phyloP scores from a whole-genome alignment of 345 rosid genomes.

The Populus davidiana region DNA sequence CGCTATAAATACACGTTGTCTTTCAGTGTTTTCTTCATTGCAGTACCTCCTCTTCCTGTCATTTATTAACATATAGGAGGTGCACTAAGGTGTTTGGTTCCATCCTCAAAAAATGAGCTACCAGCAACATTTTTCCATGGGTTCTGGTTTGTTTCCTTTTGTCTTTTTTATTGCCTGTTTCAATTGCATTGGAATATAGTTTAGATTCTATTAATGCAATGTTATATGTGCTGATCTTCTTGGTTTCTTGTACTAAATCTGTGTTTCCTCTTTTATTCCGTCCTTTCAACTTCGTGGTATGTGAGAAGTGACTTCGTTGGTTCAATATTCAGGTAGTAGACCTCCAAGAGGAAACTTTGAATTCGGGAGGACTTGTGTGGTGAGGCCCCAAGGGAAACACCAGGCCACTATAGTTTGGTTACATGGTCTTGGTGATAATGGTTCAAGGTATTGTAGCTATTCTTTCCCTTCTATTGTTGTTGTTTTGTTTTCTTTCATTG shows the following conservation, averaged over 20 bases:
- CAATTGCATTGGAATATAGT: background rate
- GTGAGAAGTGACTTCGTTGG: background rate
- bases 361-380: constrained; percentile 52
- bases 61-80: constrained; percentile 4
- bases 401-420: constrained; percentile 53
- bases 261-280: constrained; percentile 2
- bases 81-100: constrained; percentile 5
- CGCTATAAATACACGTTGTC: constrained; percentile 51
- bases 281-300: constrained; percentile 4
- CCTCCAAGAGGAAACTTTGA: constrained; percentile 37
- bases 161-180: background rate
- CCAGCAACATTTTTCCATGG: constrained; percentile 44
- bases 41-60: constrained; percentile 18
- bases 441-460: constrained; percentile 35
- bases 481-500: background rate
- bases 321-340: constrained; percentile 33
- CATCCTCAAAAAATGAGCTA: constrained; percentile 54
- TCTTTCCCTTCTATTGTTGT: background rate
- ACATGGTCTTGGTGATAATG: constrained; percentile 53
- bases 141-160: constrained; percentile 60
- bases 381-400: constrained; percentile 48
- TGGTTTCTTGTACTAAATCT: constrained; percentile 12
- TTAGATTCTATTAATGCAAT: background rate
- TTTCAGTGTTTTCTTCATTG: constrained; percentile 39
- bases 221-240: background rate